These are phyloP conservation scores for Lipomyces lipofer DNA, from an alignment of 805 yeast species.

Conservation along the genomic window DNA sequence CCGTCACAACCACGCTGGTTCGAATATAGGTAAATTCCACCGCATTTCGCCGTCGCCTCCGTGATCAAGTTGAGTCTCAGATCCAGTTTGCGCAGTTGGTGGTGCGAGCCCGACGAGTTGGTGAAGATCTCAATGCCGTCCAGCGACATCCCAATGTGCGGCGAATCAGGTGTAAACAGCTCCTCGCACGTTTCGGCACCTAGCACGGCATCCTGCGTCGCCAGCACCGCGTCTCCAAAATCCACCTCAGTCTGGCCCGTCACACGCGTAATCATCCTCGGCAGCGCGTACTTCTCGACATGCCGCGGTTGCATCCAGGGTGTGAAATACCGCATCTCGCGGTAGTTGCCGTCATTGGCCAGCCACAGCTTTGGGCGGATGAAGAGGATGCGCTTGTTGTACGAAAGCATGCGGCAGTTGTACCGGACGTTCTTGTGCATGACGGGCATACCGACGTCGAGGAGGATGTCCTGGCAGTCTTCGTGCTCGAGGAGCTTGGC, in stretches of 20 bases:
- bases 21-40: slow-evolving; percentile 90
- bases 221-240: slow-evolving; percentile 88
- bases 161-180: slow-evolving; percentile 92
- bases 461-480: slow-evolving; percentile 71
- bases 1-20: slow-evolving; percentile 99
- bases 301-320: slow-evolving; percentile 86
- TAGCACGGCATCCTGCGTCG: slow-evolving; percentile 79
- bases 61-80: slow-evolving; percentile 79
- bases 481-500: slow-evolving; percentile 66
- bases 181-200: slow-evolving; percentile 99
- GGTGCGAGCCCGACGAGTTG: slow-evolving; percentile 97
- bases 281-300: slow-evolving; percentile 72
- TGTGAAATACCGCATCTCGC: slow-evolving; percentile 96
- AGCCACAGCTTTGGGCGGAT: slow-evolving; percentile 91
- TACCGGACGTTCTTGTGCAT: slow-evolving; percentile 83
- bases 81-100: slow-evolving; percentile 86
- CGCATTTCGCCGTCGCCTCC: slow-evolving; percentile 94
- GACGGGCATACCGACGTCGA: slow-evolving; percentile 95
- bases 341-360: slow-evolving; percentile 96
- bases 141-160: slow-evolving; percentile 85
- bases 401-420: slow-evolving; percentile 85
- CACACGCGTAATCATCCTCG: slow-evolving; percentile 62
- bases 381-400: slow-evolving; percentile 73
- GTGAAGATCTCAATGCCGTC: slow-evolving; percentile 98
- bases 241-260: slow-evolving; percentile 69